A percentile compares a stretch with the other conserved stretches of the same genome.
Conservation (phyloP, 2,329 filamentous ascomycete genomes). For the Ophiostoma piceae region DNA sequence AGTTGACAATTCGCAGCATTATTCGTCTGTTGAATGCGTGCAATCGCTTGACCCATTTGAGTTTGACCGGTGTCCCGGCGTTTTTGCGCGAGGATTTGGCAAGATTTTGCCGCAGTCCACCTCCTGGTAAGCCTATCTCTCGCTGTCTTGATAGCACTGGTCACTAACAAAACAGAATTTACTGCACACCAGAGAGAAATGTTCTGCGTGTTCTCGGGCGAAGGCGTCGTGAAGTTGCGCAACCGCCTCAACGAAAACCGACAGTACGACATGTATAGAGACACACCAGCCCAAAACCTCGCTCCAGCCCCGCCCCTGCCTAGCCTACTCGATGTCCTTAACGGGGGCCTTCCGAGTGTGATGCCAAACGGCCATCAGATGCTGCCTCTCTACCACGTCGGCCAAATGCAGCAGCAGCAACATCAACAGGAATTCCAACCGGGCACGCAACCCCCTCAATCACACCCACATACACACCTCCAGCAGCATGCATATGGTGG, state of each 20-base stretch:
- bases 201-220: conserved; percentile 94
- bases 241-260: conserved; percentile 63
- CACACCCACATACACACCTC: neutral
- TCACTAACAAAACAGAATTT: conserved; percentile 58
- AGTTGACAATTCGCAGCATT: conserved; percentile 79
- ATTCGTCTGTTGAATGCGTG: conserved; percentile 84
- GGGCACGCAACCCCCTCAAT: neutral
- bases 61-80: conserved; percentile 85
- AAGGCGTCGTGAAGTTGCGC: conserved; percentile 71
- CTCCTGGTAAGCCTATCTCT: conserved; percentile 48
- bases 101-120: conserved; percentile 79
- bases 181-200: conserved; percentile 91
- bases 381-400: neutral
- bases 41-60: conserved; percentile 86
- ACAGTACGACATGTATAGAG: conserved; percentile 44
- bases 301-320: neutral
- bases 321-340: neutral
- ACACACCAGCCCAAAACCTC: conserved; percentile 27
- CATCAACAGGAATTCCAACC: neutral
- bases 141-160: conserved; percentile 27
- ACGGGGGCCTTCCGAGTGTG: neutral
- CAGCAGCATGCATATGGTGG: no score
- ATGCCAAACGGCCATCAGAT: neutral
- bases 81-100: conserved; percentile 84
- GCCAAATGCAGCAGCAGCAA: neutral